Base-by-base conservation (phyloP, 2,329 filamentous ascomycete species). In the Fusarium lyarnte region DNA sequence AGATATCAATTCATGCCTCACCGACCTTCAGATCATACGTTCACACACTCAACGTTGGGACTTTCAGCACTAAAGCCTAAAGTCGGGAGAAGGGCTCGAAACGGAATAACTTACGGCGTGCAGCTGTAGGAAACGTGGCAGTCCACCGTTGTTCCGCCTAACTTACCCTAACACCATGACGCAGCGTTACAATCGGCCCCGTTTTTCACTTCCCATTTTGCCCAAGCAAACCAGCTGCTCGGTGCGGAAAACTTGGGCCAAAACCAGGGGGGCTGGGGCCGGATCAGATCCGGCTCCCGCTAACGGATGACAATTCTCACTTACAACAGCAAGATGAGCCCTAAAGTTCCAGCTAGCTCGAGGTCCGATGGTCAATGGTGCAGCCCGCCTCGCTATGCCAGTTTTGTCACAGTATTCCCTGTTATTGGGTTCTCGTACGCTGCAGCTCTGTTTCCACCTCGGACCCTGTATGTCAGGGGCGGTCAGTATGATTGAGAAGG, bases 181-280 rank as follows among this genome's bases (percentile, higher is more conserved):
- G 62, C 73, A 75, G 64, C 59, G 65, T 66, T 54, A 51, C 58
- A 69, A 31, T 51, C 57, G 57, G 66, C 52, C 47, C 73, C 65
- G 55, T 73, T 64, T 69, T 58, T 49, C 41, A 47, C 46, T 63
- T 64, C 66, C 69, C 54, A 68, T 77, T 74, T 69, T 64, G 75
- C 75, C 63, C 75, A 75, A 63, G 64, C 70, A 58, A 70, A 77
- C 75, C 75, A 69, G 69, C 60, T 73, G 58, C 66, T 77, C 73
- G 76, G 76, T 76, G 75, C 75, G 61, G 49, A 36, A 60, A 33
- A 61, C 42, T 38, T 63, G 31, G 63, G 41, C 33, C 36, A 43
- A 63, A 68, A 27, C 23, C 39, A 61, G 46, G 62, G 63, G 52
- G 58, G 60, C n/a, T 61, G 67, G 59, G 66, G 59, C 57, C 71